These are phyloP conservation scores for Rhynchospora pubera DNA, from an alignment of 176 grass and related monocot species.

Conservation along the genomic window DNA sequence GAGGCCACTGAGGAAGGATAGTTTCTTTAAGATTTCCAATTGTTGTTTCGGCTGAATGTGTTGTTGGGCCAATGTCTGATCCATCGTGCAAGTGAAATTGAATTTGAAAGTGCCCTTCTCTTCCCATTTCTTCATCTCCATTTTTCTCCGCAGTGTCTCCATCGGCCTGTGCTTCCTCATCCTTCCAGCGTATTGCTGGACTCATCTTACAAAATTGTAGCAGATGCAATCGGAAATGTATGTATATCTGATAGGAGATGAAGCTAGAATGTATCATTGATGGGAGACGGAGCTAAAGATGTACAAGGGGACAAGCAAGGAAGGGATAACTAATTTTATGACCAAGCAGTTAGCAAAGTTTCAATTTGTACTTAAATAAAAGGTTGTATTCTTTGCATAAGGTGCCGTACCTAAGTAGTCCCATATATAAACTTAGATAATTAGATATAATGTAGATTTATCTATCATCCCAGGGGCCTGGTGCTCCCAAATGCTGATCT, in stretches of 20 bases:
- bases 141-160: background rate
- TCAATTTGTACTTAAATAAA: background rate
- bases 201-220: background rate
- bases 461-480: background rate
- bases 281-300: slow-evolving; percentile 5
- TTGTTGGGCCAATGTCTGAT: slow-evolving; percentile 19
- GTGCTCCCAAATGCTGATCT: background rate
- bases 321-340: background rate
- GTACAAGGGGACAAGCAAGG: background rate
- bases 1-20: slow-evolving; percentile 26
- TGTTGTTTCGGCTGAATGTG: slow-evolving; percentile 3
- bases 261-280: background rate
- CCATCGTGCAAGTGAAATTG: slow-evolving; percentile 20
- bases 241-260: background rate
- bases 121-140: background rate
- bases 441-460: background rate
- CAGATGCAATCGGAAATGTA: background rate
- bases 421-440: background rate
- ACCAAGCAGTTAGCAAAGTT: background rate
- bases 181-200: slow-evolving; percentile 7
- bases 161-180: slow-evolving; percentile 3
- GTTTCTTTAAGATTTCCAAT: slow-evolving; percentile 17
- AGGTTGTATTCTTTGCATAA: background rate
- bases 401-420: background rate
- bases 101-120: slow-evolving; percentile 8